Percentiles rank a stretch among this genome's conserved stretches.
phyloP scores from a whole-genome alignment of 345 rosid genomes.

The Capsella bursapastoris region DNA sequence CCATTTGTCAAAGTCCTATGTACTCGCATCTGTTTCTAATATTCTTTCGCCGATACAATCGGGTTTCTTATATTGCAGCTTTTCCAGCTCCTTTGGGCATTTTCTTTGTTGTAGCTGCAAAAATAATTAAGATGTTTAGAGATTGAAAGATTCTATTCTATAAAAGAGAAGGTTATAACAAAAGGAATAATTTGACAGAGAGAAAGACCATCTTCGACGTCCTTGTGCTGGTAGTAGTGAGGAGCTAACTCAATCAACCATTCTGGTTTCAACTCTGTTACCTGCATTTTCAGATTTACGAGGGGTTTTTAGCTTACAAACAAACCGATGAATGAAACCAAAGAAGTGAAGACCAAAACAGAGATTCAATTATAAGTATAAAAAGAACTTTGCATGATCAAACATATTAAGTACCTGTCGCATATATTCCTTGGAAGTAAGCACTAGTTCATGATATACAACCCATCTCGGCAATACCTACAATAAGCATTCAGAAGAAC shows the following conservation, averaged over 20 bases:
- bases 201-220: slow-evolving; percentile 82
- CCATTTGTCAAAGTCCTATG: slow-evolving; percentile 23
- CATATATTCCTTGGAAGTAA: slow-evolving; percentile 94
- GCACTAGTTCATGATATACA: slow-evolving; percentile 85
- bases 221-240: slow-evolving; percentile 92
- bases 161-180: not conserved
- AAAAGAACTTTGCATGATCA: not conserved
- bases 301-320: slow-evolving; percentile 19
- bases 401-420: slow-evolving; percentile 59
- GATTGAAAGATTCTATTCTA: not conserved
- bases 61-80: slow-evolving; percentile 42
- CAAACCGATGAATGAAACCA: slow-evolving; percentile 24
- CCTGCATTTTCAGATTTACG: slow-evolving; percentile 49
- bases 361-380: not conserved
- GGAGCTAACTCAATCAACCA: slow-evolving; percentile 99
- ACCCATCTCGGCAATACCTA: slow-evolving; percentile 96
- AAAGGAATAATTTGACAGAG: slow-evolving; percentile 32
- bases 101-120: slow-evolving; percentile 77
- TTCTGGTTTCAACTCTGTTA: slow-evolving; percentile 94
- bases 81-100: slow-evolving; percentile 70
- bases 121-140: slow-evolving; percentile 18
- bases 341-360: not conserved
- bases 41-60: not conserved
- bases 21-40: slow-evolving; percentile 22
- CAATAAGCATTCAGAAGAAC: slow-evolving; percentile 16